phyloP scores from a whole-genome alignment of 495 filamentous ascomycete species.

The Neurospora tetrasperma region DNA sequence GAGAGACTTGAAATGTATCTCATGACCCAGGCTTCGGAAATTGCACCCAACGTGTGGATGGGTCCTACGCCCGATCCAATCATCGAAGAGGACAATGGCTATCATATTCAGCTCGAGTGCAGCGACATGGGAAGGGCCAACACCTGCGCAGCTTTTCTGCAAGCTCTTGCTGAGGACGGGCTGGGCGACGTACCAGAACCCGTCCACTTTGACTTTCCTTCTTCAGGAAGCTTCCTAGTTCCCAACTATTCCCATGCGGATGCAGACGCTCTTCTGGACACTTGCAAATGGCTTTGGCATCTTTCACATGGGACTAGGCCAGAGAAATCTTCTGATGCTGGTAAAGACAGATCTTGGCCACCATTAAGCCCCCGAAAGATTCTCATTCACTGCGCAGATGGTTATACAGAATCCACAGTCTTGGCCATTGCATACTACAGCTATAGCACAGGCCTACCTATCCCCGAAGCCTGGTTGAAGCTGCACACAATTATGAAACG shows the following conservation, averaged over 20 bases:
- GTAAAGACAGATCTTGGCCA: conserved; percentile 16
- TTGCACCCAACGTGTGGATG: conserved; percentile 79
- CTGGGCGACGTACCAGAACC: conserved; percentile 22
- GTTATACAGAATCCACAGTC: conserved; percentile 89
- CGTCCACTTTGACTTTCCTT: conserved; percentile 58
- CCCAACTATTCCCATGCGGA: conserved; percentile 71
- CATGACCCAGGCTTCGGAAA: conserved; percentile 85
- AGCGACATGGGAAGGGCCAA: conserved; percentile 67
- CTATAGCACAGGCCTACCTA: conserved; percentile 71
- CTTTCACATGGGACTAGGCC: conserved; percentile 51
- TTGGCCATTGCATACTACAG: conserved; percentile 83
- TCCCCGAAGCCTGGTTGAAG: conserved; percentile 75
- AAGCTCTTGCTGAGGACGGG: conserved; percentile 30
- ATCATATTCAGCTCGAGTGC: conserved; percentile 76
- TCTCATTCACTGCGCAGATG: conserved; percentile 87
- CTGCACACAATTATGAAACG: conserved; percentile 71
- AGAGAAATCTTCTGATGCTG: not conserved
- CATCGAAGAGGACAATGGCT: conserved; percentile 31
- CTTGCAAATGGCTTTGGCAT: conserved; percentile 81
- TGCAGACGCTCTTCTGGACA: conserved; percentile 71
- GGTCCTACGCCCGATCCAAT: conserved; percentile 73
- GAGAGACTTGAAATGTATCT: conserved; percentile 85
- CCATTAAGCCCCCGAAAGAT: conserved; percentile 47
- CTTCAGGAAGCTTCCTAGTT: conserved; percentile 78
- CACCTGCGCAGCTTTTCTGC: conserved; percentile 35